Evolutionary conservation across 148 eudicot genomes (phyloP), one percentile per base, ranked within the genome.

Genomic region (Heliosperma pusillum): DNA sequence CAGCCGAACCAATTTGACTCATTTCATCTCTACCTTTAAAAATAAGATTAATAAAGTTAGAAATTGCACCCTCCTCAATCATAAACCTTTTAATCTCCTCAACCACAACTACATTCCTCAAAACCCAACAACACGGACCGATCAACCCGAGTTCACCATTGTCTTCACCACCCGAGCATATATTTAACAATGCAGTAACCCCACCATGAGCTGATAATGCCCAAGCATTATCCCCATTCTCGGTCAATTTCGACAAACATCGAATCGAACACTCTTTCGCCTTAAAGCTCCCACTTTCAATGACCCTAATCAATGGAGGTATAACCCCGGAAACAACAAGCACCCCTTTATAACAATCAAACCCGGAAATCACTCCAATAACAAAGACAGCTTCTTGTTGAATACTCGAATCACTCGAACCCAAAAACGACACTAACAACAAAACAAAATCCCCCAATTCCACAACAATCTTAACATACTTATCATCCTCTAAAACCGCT

Each of bases 131-230:
- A 78, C 45, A 62, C 56, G 86, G 82, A 21, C 87, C 75, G 47
- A 88, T 81, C 80, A 89, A 81, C 66, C 86, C 82, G 45, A 7
- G 70, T 33, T 59, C 10, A n/a, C 75, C 66, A 29, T 24, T 33
- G 9, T 73, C 71, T 24, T 53, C 24, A 3, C 26, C 56, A 19
- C 15, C 58, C 0, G 74, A 52, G 17, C 96, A 88, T 0, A 90
- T 66, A 72, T 84, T 81, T 69, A 95, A 66, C 77, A 95, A 76
- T 0, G 83, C 83, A 47, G 89, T 84, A 4, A 90, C 97, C 7
- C 98, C 98, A 1, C 98, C 97, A 64, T 95, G 96, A 78, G 98
- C 96, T 0, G 96, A 92, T 70, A 95, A 69, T 1, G 93, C 87
- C 98, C 98, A 95, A n/a, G 87, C 93, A 80, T 95, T 95, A 16